phyloP scores from a whole-genome alignment of 352 stramenopile genomes.

The Blastocystis sp. region DNA sequence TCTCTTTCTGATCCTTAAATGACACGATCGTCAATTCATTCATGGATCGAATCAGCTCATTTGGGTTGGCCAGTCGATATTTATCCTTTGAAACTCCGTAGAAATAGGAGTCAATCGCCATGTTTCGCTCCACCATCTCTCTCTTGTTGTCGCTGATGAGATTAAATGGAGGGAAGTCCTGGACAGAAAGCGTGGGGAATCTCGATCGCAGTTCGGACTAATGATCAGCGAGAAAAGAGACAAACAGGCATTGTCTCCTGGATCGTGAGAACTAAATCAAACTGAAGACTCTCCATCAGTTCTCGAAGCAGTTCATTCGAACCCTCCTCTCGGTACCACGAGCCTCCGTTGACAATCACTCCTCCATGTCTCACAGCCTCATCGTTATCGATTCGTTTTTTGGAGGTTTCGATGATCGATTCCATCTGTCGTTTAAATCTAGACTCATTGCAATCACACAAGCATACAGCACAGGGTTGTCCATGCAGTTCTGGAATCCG shows the following conservation, averaged over 20 bases:
- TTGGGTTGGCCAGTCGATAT: not conserved
- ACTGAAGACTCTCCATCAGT: not conserved
- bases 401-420: not conserved
- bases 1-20: not conserved
- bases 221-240: not conserved
- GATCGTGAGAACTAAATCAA: conserved; percentile 30
- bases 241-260: not conserved
- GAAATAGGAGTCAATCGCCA: conserved; percentile 34
- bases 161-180: not conserved
- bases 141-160: not conserved
- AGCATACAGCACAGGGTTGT: not conserved
- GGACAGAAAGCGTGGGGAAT: not conserved
- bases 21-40: conserved; percentile 8
- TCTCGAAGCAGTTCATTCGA: not conserved
- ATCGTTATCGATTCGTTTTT: not conserved
- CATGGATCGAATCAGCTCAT: not conserved
- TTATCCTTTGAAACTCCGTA: not conserved
- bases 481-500: conserved; percentile 38
- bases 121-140: not conserved
- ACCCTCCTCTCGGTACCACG: conserved; percentile 45
- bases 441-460: not conserved
- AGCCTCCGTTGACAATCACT: conserved; percentile 33
- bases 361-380: conserved; percentile 16
- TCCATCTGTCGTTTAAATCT: conserved; percentile 7
- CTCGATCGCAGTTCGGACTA: not conserved